phyloP scores from a whole-genome alignment of 768 basidiomycete species.

The Psilocybe sp. region DNA sequence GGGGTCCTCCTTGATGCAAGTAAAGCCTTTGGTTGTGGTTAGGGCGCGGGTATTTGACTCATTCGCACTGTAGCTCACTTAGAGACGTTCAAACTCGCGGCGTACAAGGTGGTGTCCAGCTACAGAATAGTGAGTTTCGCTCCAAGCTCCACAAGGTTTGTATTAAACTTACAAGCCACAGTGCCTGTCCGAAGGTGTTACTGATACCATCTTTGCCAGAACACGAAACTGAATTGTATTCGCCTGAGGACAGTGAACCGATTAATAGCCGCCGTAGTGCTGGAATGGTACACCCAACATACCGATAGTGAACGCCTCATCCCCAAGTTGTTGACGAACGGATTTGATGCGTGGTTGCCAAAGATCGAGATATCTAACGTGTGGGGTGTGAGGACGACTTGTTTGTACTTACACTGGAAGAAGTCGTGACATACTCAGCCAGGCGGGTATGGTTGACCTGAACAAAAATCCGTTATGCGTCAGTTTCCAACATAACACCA shows the following conservation, averaged over 20 bases:
- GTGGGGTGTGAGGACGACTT: not conserved
- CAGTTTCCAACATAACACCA: too few species aligned
- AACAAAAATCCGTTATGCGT: slow-evolving; percentile 1
- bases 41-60: not conserved
- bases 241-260: slow-evolving; percentile 28
- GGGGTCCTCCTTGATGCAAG: slow-evolving; percentile 53
- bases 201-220: slow-evolving; percentile 47
- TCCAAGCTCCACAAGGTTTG: not conserved
- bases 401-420: not conserved
- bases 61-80: slow-evolving; percentile 23
- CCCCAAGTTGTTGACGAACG: slow-evolving; percentile 44
- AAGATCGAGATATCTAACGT: slow-evolving; percentile 43
- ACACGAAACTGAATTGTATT: slow-evolving; percentile 56
- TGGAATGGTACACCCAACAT: not conserved
- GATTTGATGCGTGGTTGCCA: slow-evolving; percentile 52
- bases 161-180: slow-evolving; percentile 39
- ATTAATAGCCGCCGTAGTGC: not conserved
- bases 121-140: slow-evolving; percentile 8
- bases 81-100: slow-evolving; percentile 48
- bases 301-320: slow-evolving; percentile 49
- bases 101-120: slow-evolving; percentile 46
- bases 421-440: slow-evolving; percentile 32
- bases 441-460: slow-evolving; percentile 54
- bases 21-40: slow-evolving; percentile 33
- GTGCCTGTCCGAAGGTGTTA: slow-evolving; percentile 53